Evolutionary conservation across 371 early-diverging fungal species (phyloP).

Genomic region (Funneliformis caledonium): DNA sequence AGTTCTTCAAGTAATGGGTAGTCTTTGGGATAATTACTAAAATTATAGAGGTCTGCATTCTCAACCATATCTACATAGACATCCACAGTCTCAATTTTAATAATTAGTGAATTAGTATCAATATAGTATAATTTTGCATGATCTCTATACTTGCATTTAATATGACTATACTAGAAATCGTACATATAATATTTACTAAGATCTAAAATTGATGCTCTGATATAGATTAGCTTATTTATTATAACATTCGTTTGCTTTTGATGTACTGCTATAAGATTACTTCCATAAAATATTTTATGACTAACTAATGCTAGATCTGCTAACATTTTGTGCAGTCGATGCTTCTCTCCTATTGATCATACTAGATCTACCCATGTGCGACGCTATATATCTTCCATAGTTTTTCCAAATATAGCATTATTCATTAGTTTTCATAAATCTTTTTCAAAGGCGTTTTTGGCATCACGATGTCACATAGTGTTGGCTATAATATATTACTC

Average conservation of each 20-base stretch:
- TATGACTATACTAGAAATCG: constrained; percentile 25
- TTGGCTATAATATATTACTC: too few species aligned
- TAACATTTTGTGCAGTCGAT: not conserved
- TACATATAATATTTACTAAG: constrained; percentile 28
- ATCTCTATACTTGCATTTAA: constrained; percentile 9
- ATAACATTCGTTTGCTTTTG: not conserved
- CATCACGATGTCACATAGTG: too few species aligned
- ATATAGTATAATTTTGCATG: not conserved
- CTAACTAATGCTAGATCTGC: constrained; percentile 13
- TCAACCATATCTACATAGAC: constrained; percentile 20
- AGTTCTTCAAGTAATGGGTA: constrained; percentile 18
- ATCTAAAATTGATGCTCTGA: constrained; percentile 22
- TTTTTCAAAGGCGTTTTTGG: too few species aligned
- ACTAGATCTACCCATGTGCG: too few species aligned
- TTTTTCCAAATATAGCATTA: too few species aligned
- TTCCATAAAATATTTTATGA: not conserved
- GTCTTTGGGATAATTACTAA: constrained; percentile 14
- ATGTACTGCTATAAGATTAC: constrained; percentile 11
- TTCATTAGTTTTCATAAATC: too few species aligned
- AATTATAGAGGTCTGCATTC: not conserved
- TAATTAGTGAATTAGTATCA: constrained; percentile 27
- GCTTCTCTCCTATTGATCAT: not conserved
- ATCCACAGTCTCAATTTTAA: constrained; percentile 12
- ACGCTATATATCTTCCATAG: too few species aligned
- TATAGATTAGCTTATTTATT: constrained; percentile 25